A percentile compares a stretch with the other conserved stretches of the same genome.
Evolutionary conservation across 2,329 filamentous ascomycete genomes (phyloP).

Genomic region (Epichloe brachyelytri): DNA sequence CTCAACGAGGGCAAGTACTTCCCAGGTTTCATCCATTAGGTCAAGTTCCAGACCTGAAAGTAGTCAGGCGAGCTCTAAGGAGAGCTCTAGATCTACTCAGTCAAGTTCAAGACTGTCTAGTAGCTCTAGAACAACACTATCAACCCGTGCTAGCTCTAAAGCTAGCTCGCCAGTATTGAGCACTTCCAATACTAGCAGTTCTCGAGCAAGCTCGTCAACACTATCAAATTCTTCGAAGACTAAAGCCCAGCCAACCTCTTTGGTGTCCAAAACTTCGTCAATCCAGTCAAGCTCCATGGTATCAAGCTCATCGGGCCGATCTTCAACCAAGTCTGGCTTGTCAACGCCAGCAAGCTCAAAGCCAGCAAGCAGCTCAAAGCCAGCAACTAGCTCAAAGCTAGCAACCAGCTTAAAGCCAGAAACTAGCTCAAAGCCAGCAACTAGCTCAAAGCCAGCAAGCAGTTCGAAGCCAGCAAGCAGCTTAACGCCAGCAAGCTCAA

Average conservation of each 20-base stretch:
- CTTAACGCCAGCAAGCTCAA: too few relatives aligned
- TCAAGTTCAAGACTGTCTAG: background rate
- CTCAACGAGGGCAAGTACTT: background rate
- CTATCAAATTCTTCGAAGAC: background rate
- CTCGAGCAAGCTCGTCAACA: background rate
- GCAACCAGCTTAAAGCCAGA: too few relatives aligned
- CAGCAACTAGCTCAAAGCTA: too few relatives aligned
- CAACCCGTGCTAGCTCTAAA: background rate
- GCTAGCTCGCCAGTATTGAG: background rate
- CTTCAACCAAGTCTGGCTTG: background rate
- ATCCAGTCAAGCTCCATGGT: background rate
- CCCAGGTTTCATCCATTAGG: background rate
- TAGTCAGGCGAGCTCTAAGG: background rate
- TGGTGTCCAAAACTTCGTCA: background rate
- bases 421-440: too few relatives aligned
- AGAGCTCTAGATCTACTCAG: background rate
- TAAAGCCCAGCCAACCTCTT: background rate
- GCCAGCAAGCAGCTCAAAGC: background rate
- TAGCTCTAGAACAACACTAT: background rate
- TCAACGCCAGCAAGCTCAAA: background rate
- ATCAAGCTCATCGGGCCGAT: background rate
- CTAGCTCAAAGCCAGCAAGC: too few relatives aligned
- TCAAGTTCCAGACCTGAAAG: background rate
- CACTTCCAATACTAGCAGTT: background rate
- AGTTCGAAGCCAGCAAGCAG: too few relatives aligned